phyloP scores from a whole-genome alignment of 2,329 filamentous ascomycete species.

The Emmonsia crescens region DNA sequence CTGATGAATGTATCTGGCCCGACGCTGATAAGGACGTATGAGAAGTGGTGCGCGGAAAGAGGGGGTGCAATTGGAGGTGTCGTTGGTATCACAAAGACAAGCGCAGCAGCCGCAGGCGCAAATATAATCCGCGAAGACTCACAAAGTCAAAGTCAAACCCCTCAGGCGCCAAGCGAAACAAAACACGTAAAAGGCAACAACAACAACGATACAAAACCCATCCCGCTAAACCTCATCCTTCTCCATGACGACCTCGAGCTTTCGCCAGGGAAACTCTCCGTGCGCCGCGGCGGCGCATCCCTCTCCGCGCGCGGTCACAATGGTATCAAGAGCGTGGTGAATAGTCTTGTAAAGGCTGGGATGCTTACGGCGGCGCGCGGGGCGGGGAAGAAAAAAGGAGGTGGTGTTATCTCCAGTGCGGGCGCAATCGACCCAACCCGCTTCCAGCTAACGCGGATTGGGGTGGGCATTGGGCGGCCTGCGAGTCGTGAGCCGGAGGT shows the following conservation, averaged over 20 bases:
- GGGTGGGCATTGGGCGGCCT: slow-evolving; percentile 81
- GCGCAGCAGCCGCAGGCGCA: not conserved
- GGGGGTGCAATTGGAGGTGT: not conserved
- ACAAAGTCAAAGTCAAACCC: not conserved
- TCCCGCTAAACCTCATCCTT: slow-evolving; percentile 51
- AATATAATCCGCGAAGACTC: not conserved
- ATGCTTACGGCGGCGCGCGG: slow-evolving; percentile 16
- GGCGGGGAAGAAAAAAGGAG: slow-evolving; percentile 33
- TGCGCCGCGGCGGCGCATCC: slow-evolving; percentile 48
- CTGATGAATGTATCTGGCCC: slow-evolving; percentile 79
- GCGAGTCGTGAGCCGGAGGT: slow-evolving; percentile 52
- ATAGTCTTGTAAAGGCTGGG: slow-evolving; percentile 38
- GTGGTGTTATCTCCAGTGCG: slow-evolving; percentile 16
- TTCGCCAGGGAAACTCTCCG: slow-evolving; percentile 54
- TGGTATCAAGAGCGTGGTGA: slow-evolving; percentile 57
- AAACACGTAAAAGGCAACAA: slow-evolving; percentile 11
- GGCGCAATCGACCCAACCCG: not conserved
- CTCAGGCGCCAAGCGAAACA: not conserved
- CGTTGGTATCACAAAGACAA: not conserved
- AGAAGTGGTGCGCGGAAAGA: slow-evolving; percentile 23
- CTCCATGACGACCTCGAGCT: slow-evolving; percentile 84
- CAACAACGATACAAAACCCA: slow-evolving; percentile 18
- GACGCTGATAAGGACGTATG: slow-evolving; percentile 57
- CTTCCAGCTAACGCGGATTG: slow-evolving; percentile 47
- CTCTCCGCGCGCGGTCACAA: slow-evolving; percentile 61